Percentiles rank a stretch among this genome's conserved stretches.
Conservation (phyloP, 2,329 filamentous ascomycete genomes). For the Microdochium nivale region DNA sequence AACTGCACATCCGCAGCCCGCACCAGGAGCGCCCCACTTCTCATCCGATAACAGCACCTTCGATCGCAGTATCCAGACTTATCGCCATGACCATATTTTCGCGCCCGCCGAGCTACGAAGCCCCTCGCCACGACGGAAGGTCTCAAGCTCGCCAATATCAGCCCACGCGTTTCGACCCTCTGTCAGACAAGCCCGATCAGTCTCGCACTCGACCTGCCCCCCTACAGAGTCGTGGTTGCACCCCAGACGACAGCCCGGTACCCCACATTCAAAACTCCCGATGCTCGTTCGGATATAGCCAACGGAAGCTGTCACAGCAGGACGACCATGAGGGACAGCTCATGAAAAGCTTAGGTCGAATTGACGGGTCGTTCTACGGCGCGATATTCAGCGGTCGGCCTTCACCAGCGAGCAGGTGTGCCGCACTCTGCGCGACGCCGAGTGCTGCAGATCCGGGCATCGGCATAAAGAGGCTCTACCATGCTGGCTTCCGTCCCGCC, state of each 20-base stretch:
- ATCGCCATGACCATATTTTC: background rate
- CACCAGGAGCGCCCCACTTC: background rate
- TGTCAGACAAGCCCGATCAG: too few species aligned
- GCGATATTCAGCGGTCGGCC: conserved; percentile 41
- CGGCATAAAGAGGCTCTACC: background rate
- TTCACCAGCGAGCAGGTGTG: conserved; percentile 17
- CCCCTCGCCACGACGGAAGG: background rate
- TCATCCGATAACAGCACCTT: background rate
- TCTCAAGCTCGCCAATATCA: background rate
- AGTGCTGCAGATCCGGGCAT: conserved; percentile 8
- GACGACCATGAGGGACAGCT: conserved; percentile 30
- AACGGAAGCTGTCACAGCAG: background rate
- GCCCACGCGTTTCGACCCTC: too few species aligned
- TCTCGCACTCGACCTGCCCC: background rate
- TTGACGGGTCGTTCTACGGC: conserved; percentile 51
- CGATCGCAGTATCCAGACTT: background rate
- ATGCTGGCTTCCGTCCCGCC: background rate
- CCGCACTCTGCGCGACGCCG: conserved; percentile 2
- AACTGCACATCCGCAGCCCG: background rate
- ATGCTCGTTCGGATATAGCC: background rate
- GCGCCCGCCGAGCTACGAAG: background rate
- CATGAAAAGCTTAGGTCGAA: conserved; percentile 53
- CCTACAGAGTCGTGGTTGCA: background rate
- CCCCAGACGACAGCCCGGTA: background rate
- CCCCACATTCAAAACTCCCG: background rate